Conservation (phyloP, 257 asterid species). For the Leptodermis oblonga region DNA sequence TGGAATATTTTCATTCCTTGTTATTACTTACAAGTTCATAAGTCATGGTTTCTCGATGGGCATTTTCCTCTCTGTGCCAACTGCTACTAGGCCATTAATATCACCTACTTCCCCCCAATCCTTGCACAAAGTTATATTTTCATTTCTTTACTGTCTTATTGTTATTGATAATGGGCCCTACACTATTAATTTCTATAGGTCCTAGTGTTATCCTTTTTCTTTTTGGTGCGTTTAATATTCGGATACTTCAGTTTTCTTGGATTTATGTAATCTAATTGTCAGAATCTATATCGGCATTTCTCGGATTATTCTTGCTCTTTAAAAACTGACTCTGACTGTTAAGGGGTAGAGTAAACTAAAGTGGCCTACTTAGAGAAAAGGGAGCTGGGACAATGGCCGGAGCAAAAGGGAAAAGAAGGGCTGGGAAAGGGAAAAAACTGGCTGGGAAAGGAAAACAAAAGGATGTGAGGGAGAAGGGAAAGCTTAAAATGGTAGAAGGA, state of each 20-base stretch:
- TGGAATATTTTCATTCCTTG: background rate
- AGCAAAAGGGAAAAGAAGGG: no score
- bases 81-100: background rate
- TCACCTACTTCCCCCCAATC: background rate
- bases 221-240: background rate
- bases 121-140: background rate
- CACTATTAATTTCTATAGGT: background rate
- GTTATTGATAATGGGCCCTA: background rate
- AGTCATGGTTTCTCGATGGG: background rate
- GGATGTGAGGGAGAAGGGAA: background rate
- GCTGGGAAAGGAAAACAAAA: background rate
- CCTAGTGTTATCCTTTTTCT: background rate
- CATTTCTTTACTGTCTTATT: background rate
- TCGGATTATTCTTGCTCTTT: background rate
- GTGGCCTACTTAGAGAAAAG: background rate
- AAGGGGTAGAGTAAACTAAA: background rate
- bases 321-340: background rate
- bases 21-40: background rate
- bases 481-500: background rate
- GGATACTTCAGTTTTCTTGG: no score
- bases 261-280: conserved; percentile 1
- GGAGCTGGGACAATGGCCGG: background rate
- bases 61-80: background rate
- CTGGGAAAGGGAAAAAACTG: no score
- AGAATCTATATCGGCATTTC: background rate